Evolutionary conservation across 805 yeast species (phyloP).

Genomic region (Lachancea cidri): DNA sequence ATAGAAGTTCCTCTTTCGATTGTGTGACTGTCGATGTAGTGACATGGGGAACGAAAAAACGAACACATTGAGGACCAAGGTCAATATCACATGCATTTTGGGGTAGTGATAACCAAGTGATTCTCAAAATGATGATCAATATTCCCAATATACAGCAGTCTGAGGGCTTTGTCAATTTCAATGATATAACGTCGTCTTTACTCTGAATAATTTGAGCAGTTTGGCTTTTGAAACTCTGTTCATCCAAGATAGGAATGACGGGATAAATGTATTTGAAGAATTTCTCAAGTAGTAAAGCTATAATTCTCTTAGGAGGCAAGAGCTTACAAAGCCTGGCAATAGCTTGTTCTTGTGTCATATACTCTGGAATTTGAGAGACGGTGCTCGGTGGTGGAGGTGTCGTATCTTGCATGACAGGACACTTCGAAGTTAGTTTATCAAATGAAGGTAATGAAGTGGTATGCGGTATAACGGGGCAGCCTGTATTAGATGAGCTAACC

Average conservation of each 20-base stretch:
- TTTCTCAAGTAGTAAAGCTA: slow-evolving; percentile 53
- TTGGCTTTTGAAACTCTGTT: slow-evolving; percentile 34
- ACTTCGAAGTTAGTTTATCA: slow-evolving; percentile 22
- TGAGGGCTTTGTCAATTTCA: slow-evolving; percentile 32
- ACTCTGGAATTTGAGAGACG: slow-evolving; percentile 1
- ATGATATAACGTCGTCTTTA: slow-evolving; percentile 14
- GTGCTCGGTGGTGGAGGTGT: slow-evolving; percentile 13
- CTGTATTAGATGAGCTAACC: background rate
- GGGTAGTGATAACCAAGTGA: slow-evolving; percentile 54
- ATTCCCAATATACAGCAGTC: slow-evolving; percentile 45
- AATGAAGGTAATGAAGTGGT: slow-evolving; percentile 21
- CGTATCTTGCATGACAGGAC: slow-evolving; percentile 24
- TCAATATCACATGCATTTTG: slow-evolving; percentile 34
- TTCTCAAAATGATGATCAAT: slow-evolving; percentile 45
- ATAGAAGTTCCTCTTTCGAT: slow-evolving; percentile 26
- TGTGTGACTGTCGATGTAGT: slow-evolving; percentile 21
- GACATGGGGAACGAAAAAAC: slow-evolving; percentile 16
- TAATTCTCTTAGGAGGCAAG: slow-evolving; percentile 50
- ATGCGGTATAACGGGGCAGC: slow-evolving; percentile 1
- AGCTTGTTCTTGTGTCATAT: slow-evolving; percentile 19
- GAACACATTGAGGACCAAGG: slow-evolving; percentile 21
- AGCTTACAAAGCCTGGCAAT: slow-evolving; percentile 32
- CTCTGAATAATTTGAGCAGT: slow-evolving; percentile 26
- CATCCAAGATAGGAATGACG: slow-evolving; percentile 64
- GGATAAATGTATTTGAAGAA: slow-evolving; percentile 58